Base-by-base conservation (phyloP, 768 basidiomycete species). In the Amanita pseudoporphyria region DNA sequence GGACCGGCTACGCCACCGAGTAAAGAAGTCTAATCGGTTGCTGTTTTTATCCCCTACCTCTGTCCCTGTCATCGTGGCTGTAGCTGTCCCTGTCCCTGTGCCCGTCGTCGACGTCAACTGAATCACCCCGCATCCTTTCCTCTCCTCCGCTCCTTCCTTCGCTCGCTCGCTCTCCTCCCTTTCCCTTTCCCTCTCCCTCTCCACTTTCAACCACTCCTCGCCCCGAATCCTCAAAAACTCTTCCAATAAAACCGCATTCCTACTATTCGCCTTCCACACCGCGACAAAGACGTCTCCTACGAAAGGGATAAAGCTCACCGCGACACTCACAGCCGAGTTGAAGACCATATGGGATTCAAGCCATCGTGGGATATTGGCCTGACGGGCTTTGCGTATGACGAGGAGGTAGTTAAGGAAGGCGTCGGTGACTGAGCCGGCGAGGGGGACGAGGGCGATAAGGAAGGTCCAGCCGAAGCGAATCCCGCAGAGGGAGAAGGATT, bases 401-500 rank as follows among this genome's bases (percentile, higher is more conserved):
- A 95, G 80, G 39, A 69, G 56, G 65, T 94, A 90, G 64, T 87
- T 82, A 49, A 93, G 72, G 2, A 64, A 38, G 5, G 74, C 73
- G 56, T 84, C 79, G 1, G 78, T 71, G 26, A 78, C 67, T 57
- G 87, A 84, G 13, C 88, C 89, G 0, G 77, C 73, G 31, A 81
- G 66, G 6, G 88, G 88, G 39, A 91, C 62, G 14, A 87, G 71
- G 0, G 84, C 83, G 61, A 92, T 84, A 58, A 88, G 62, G 66
- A 90, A 86, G 1, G 88, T 79, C 84, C 84, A 93, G 0, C 93
- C 93, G 52, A 95, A 91, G 10, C 80, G 78, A 47, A 94, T 60
- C 9, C 93, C 90, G 53, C 82, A 85, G 1, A 95, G 26, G 37
- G 61, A 71, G 71, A 96, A 88, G 2, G 87, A 82, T 64, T 89